phyloP scores from a whole-genome alignment of 1,284 basidiomycete genomes.

The Trametes pubescens region DNA sequence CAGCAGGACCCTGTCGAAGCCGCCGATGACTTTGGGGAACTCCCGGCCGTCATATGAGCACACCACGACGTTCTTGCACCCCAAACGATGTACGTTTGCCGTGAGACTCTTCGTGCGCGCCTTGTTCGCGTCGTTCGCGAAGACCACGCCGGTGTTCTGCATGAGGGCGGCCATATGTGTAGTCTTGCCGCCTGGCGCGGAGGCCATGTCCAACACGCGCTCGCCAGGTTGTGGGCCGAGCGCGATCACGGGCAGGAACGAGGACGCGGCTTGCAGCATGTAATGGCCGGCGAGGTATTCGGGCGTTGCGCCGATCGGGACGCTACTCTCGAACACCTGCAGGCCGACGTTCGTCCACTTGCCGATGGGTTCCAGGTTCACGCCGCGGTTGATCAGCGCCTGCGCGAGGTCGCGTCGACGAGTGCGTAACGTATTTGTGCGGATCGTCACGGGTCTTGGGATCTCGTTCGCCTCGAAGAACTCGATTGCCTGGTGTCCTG shows the following conservation, averaged over 20 bases:
- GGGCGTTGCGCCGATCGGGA: constrained; percentile 97
- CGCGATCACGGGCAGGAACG: constrained; percentile 98
- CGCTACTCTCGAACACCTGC: constrained; percentile 96
- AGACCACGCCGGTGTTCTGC: constrained; percentile 98
- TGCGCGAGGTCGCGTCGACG: constrained; percentile 95
- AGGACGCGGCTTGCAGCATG: constrained; percentile 99
- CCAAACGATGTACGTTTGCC: constrained; percentile 96
- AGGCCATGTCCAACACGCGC: constrained; percentile 98
- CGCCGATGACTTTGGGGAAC: constrained; percentile 99
- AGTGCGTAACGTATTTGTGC: constrained; percentile 96
- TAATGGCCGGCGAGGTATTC: constrained; percentile 99
- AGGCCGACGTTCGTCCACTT: constrained; percentile 99
- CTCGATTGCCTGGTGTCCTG: constrained; percentile 81
- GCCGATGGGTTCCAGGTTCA: constrained; percentile 97
- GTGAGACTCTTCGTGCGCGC: constrained; percentile 94
- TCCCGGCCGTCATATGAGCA: constrained; percentile 98
- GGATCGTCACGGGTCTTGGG: constrained; percentile 96
- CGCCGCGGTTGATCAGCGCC: constrained; percentile 93
- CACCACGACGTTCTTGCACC: constrained; percentile 98
- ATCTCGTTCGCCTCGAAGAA: constrained; percentile 99
- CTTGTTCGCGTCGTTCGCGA: constrained; percentile 98
- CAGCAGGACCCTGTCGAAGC: constrained; percentile 95
- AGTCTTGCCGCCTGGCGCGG: constrained; percentile 97
- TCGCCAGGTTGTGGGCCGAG: constrained; percentile 94
- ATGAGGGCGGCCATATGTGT: constrained; percentile 96